Evolutionary conservation across 1,139 yeast species (phyloP), one percentile per base, ranked within the genome.

Genomic region (Candida sojae): DNA sequence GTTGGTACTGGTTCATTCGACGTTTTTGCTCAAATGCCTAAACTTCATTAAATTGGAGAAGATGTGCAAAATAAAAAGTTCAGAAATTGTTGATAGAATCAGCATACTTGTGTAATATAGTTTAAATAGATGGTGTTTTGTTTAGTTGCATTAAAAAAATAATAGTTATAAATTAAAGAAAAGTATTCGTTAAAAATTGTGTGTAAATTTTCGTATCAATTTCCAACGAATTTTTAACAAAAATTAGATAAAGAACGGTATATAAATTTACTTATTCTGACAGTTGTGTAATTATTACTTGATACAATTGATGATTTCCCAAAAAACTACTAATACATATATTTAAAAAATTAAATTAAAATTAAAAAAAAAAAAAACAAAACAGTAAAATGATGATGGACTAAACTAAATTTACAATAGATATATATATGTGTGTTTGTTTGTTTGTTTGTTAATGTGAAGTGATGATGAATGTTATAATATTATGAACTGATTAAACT

Each of bases 1-100:
- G 96, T 91, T 49, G 99, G 99, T 66, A 95, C 99, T 25, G 99
- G 99, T 53, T 81, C 96, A 38, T 95, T 95, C 67, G 99, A 93
- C 66, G 80, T 95, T 51, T 75, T 91, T 68, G 82, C 93, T 9
- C 78, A 77, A 59, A 79, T 85, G 79, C 57, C 57, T 31, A 51
- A 49, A 42, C 40, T 50, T 12, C 34, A 48, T 10, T 36, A 38
- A n/a, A 30, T 8, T 29, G 38, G 23, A 30, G 11, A 13, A 36
- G 36, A 17, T 17, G 21, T 17, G 21, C 21, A 17, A 17, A 17
- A 17, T 17, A 17, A 17, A 17, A 17, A 17, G 21, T 17, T 17
- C 21, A 17, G 21, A 17, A 17, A 17, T 17, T 17, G 21, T 17
- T 17, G 21, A 17, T 17, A 17, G 21, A 17, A 17, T 17, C 21